Base-by-base conservation (phyloP, 2,329 filamentous ascomycete species). In the Phialophora chinensis region DNA sequence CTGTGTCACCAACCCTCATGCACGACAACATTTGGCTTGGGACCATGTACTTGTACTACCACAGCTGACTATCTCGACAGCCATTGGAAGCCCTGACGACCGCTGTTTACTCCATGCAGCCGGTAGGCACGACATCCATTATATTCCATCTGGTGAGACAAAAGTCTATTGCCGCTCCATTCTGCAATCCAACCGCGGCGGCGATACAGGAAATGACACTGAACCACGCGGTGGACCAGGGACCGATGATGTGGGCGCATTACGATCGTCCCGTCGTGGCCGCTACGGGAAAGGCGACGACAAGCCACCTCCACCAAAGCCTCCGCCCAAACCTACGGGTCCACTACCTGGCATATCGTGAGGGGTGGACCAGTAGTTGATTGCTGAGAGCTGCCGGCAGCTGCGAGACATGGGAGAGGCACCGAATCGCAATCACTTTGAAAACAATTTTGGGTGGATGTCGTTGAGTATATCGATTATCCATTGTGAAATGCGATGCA, bases 311-410 rank as follows among this genome's bases (percentile, higher is more conserved):
- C 55, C 55, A 12, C 55, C 66, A 27, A 54, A 60, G 33, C 66
- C 66, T 33, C 53, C 56, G n/a, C 66, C 66, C 12, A 64, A 60
- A 23, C 66, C 66, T 17, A 35, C 57, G 31, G 57, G 62, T 20
- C 62, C 65, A 42, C 66, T 68, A 29, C 66, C 66, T 44, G 66
- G 66, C 14, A 38, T 68, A 17, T 68, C 62, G 31, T 68, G 31
- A 60, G 23, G 14, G 20, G 23, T 1, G 17, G 42, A 31, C 27
- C 38, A 14, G 14, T 47, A 27, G 7, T 4, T 57, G 23, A 20
- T 58, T 31, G 33, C 4, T 31, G 10, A 17, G 14, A 25, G 17
- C 20, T 27, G 20, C 23, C 20, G 35, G 20, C 17, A 50, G n/a
- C 27, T 49, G 47, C 42, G 7, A 14, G 25, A 47, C 29, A n/a